Base-by-base conservation (phyloP, 192 early-diverging fungal species). In the Pilobolus umbonatus region DNA sequence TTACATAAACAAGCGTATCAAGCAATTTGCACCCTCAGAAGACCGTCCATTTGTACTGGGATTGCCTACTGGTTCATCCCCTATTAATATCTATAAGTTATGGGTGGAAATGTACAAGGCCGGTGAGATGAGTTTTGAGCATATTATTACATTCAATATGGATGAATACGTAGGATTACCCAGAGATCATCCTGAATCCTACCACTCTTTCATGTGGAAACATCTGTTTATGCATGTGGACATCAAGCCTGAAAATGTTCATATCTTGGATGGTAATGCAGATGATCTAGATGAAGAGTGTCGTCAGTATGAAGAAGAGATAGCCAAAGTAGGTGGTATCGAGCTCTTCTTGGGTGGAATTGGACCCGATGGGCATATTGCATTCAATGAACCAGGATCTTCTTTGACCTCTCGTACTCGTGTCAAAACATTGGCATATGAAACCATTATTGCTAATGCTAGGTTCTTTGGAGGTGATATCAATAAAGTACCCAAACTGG, bases 101-200 rank as follows among this genome's bases (percentile, higher is more conserved):
- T 72, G 91, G 39, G 90, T 93, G 32, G 70, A 83, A 66, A 74
- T 85, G 68, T 64, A 48, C 29, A 55, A 64, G 28, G 30, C 52
- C 19, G 62, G 62, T n/a, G 62, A 64, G 21, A 46, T 64, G 0
- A 56, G 53, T n/a, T 64, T 64, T 28, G 62, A 64, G 49, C 63
- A 93, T 46, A 86, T 93, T 5, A 83, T 93, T 42, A 87, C 88
- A n/a, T 93, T 93, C 76, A 93, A 93, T 72, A 93, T 93, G 90
- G 90, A 92, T 65, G 88, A 92, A 72, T 64, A 64, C 32, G 62
- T 64, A 14, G 62, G 62, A 22, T 50, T 64, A 12, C 45, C 53
- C 24, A 25, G 45, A 30, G 52, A 89, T 57, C 90, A 92, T 60
- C 88, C 88, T 15, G 87, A 93, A 68, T 87, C 83, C 52, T 93